phyloP scores from a whole-genome alignment of 257 asterid genomes.

The Verbena officinalis region DNA sequence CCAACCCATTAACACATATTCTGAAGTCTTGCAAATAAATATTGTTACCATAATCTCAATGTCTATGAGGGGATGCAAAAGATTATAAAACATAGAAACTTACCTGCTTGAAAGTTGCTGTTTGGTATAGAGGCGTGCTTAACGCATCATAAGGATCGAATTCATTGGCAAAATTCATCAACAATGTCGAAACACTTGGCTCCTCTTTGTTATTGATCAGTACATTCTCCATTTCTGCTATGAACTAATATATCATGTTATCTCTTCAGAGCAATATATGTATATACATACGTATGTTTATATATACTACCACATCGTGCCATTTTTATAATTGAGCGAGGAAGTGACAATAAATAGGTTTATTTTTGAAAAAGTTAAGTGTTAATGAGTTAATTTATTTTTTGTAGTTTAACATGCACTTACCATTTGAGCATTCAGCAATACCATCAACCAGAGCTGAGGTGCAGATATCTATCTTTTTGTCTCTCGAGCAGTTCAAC shows the following conservation, averaged over 20 bases:
- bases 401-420: background rate
- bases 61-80: background rate
- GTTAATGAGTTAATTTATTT: too few relatives aligned
- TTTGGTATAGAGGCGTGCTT: conserved; percentile 96
- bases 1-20: background rate
- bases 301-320: background rate
- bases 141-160: conserved; percentile 87
- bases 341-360: too few relatives aligned
- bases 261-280: background rate
- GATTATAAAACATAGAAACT: background rate
- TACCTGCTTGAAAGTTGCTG: conserved; percentile 99
- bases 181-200: conserved; percentile 77
- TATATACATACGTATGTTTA: background rate
- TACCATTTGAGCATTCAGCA: conserved; percentile 55
- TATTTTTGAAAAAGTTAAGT: too few relatives aligned
- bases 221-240: conserved; percentile 42
- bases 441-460: conserved; percentile 49
- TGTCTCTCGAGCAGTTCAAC: conserved; percentile 52
- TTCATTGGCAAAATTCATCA: conserved; percentile 83
- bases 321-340: too few relatives aligned
- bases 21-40: background rate
- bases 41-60: background rate
- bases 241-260: conserved; percentile 22
- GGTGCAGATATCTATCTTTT: conserved; percentile 59
- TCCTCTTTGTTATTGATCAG: conserved; percentile 40